phyloP scores from a whole-genome alignment of 2,329 filamentous ascomycete genomes.

The Hysterium pulicare region DNA sequence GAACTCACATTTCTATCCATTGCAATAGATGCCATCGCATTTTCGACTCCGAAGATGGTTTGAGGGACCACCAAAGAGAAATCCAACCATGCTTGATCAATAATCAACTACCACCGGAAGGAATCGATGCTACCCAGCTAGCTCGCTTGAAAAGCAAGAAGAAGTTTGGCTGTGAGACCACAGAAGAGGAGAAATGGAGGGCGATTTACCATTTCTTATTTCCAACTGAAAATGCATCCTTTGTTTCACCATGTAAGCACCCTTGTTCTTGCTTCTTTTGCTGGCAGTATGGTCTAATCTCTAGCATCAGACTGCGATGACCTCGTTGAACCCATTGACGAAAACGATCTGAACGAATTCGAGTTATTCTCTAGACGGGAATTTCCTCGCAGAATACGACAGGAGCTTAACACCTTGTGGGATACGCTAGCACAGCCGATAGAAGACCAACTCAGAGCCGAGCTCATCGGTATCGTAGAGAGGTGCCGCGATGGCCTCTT shows the following conservation, averaged over 20 bases:
- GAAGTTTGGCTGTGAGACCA: neutral
- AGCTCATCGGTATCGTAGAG: neutral
- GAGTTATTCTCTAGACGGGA: neutral
- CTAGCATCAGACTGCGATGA: constrained; percentile 2
- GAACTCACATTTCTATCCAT: constrained; percentile 1
- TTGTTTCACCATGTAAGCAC: constrained; percentile 1
- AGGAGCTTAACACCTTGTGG: neutral
- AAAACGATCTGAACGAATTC: neutral
- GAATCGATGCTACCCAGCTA: neutral
- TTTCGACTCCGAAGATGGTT: neutral
- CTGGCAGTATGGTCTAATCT: neutral
- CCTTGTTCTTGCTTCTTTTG: neutral
- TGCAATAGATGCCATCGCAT: neutral
- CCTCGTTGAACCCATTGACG: neutral
- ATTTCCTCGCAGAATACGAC: neutral
- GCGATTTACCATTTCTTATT: constrained; percentile 2
- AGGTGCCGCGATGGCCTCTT: neutral
- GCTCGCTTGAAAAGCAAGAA: neutral
- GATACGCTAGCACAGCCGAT: neutral
- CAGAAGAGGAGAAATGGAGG: neutral
- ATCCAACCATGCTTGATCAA: neutral
- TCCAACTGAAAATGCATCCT: neutral
- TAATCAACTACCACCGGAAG: neutral
- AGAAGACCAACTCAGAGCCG: neutral
- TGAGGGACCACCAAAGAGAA: neutral